Base-by-base conservation (phyloP, 2,329 filamentous ascomycete genomes). In the Fusarium nematophilum region DNA sequence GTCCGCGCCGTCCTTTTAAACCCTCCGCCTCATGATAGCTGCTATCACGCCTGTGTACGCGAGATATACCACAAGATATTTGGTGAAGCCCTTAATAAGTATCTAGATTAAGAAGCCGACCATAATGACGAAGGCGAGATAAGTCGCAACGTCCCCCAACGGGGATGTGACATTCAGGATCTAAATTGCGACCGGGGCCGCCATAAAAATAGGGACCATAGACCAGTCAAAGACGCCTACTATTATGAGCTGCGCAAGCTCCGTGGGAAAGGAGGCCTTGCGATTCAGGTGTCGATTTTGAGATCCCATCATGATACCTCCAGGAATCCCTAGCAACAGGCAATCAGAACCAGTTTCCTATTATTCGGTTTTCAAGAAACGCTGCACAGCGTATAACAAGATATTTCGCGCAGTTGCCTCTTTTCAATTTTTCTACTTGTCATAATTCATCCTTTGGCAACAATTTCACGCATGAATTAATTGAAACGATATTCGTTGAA, bases 221-320 rank as follows among this genome's bases (percentile, higher is more conserved):
- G n/a, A n/a, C n/a, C 58, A 61, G 3, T 44, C 38, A 23, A 61
- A 61, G 7, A 53, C 29, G 0, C 40, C 58, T 0, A 61, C 37
- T 0, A 61, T 61, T 9, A n/a, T 17, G 18, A 57, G 52, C 9
- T 14, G 27, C 27, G 21, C 30, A 29, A 21, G 46, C 1, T 18
- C 13, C 9, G 0, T 4, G 1, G 55, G 9, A 6, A 58, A 21
- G n/a, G 27, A 57, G 7, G 39, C 6, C 21, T 61, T 63, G 59
- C 59, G 59, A 60, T 60, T 64, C 46, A 63, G 60, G 56, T 43
- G 15, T 27, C 17, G 4, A 53, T 34, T 17, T 14, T 21, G 18
- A 18, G 27, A 44, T 10, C 29, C 33, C 30, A 25, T 52, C 29
- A 52, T 57, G 59, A 50, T 42, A 29, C 21, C 30, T 26, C 26